Base-by-base conservation (phyloP, 2,329 filamentous ascomycete genomes). In the Claviceps spartinae region DNA sequence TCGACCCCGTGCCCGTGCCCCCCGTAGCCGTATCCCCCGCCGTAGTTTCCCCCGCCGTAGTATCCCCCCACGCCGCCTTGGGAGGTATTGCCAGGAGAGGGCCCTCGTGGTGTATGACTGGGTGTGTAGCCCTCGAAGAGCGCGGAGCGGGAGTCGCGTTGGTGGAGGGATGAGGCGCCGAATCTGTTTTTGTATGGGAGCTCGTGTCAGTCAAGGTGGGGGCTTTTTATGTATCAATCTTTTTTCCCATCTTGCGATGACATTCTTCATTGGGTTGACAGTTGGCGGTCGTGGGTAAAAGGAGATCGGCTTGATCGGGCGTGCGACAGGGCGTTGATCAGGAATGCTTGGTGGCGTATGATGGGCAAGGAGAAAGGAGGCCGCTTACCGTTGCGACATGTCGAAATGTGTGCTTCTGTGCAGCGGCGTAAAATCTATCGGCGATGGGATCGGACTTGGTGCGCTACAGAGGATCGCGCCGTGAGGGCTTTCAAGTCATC, bases 111-210 rank as follows among this genome's bases (percentile, higher is more conserved):
- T 59, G 56, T 68, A 54, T 68, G 65, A 58, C 67, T 67, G 55
- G 71, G 73, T 57, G 77, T 81, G 69, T 88, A 89, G 60, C 82
- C 82, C 59, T 85, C 83, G 69, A 89, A 89, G 57, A 89, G 80
- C 58, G 82, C 82, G 63, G 79, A 83, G 63, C 85, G 74, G 62
- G 81, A 77, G 72, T 87, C 75, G 72, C 85, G 78, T 72, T 88
- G 85, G 67, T 88, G 85, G 56, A 88, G 78, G 58, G 76, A 77
- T 47, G 82, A 83, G 60, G 76, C 70, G 60, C 79, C 76, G 67
- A 86, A 87, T 72, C 84, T 86, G 43, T 26, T 20, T 16, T n/a
- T n/a, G 14, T 18, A 9, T 5, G 22, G n/a, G 14, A 26, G 20
- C 24, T 16, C 7, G 24, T 22, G 24, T 45, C 24, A 43, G 41